Evolutionary conservation across 2,329 filamentous ascomycete genomes (phyloP), one percentile per base, ranked within the genome.

Genomic region (Alternaria brassicae): DNA sequence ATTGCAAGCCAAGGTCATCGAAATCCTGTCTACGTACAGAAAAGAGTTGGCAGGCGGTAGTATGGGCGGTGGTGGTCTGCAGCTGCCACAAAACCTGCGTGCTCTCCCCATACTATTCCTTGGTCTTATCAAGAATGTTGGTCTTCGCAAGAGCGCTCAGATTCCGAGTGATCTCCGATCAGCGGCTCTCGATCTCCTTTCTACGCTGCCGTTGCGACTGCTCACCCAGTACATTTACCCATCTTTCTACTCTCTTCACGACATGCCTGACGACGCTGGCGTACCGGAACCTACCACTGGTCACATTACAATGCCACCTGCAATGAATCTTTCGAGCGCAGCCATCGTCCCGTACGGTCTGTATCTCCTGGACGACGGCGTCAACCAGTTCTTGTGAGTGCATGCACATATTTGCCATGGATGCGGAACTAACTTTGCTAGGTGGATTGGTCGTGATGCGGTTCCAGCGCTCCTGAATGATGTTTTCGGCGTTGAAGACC

Each of bases 1-100:
- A 45, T 84, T 98, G 41, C 93, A 97, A 77, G 88, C 89, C 66
- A 99, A 99, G 84, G 83, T 97, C 40, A 90, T 93, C 27, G 95
- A 99, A 81, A 86, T 99, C 48, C 83, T 99, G 60, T 90, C 94
- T 77, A 98, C 94, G 0, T 99, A 97, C 83, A 91, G 93, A 81
- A 98, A 98, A 82, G 95, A 99, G 78, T 86, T 99, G 59, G 94
- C 92, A 15, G 94, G 94, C 66, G 94, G 94, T 65, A 97, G 94
- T 80, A 95, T 97, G 87, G 93, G 94, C 51, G 93, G 88, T 27
- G 89, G 93, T 53, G 93, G 94, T 45, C 84, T 99, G 17, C 95
- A 97, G 75, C 95, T 98, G 83, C 93, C 95, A 19, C 90, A 91
- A 60, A 99, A 99, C 78, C 82, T 99, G 58, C 89, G 94, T 56